phyloP scores from a whole-genome alignment of 1,284 basidiomycete species.

The Ganoderma sp. region DNA sequence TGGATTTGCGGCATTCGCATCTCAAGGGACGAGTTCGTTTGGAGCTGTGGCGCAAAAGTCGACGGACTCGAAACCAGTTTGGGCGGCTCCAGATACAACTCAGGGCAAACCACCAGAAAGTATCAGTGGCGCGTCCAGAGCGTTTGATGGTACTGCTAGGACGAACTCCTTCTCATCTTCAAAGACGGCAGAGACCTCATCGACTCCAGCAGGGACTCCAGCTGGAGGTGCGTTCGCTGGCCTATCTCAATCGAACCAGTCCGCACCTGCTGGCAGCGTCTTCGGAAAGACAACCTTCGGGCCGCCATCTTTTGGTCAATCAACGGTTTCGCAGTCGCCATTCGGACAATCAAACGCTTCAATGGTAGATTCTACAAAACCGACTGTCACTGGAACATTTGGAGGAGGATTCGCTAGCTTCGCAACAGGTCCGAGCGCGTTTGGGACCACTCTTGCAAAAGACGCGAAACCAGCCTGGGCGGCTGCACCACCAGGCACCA shows the following conservation, averaged over 20 bases:
- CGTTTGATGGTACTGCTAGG: not conserved
- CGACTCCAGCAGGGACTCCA: conserved; percentile 2
- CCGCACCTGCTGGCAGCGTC: conserved; percentile 28
- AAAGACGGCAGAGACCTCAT: conserved; percentile 14
- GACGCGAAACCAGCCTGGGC: conserved; percentile 37
- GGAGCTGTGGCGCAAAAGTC: conserved; percentile 31
- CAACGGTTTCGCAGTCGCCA: conserved; percentile 32
- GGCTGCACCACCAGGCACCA: conserved; percentile 14
- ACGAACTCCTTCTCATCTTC: conserved; percentile 9
- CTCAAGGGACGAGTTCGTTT: conserved; percentile 40
- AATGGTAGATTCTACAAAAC: conserved; percentile 15
- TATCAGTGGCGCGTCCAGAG: not conserved
- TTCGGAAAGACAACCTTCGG: conserved; percentile 47
- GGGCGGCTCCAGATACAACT: conserved; percentile 29
- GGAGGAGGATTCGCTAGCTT: conserved; percentile 33
- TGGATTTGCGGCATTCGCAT: conserved; percentile 34
- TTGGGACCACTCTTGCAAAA: conserved; percentile 32
- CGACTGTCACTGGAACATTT: conserved; percentile 18
- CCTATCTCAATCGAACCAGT: conserved; percentile 27
- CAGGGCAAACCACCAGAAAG: conserved; percentile 18
- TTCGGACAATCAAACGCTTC: conserved; percentile 31
- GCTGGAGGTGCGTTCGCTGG: conserved; percentile 20
- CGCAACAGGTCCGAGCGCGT: conserved; percentile 38
- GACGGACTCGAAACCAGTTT: conserved; percentile 34
- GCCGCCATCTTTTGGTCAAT: conserved; percentile 38